These are phyloP conservation scores for Rhododendron griersonianum DNA, from an alignment of 148 eudicot genomes.

Conservation along the genomic window DNA sequence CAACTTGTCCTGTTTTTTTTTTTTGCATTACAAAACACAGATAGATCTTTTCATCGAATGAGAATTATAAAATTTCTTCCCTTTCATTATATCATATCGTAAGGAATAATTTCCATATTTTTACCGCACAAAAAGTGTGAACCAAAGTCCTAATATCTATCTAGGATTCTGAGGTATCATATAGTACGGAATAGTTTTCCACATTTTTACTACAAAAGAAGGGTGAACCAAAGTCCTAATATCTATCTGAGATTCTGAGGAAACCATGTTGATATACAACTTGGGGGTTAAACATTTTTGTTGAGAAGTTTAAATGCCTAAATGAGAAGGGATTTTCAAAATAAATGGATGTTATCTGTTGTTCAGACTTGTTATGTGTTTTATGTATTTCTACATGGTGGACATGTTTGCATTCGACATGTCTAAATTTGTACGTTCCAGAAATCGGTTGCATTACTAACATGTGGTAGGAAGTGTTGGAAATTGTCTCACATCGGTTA, in stretches of 20 bases:
- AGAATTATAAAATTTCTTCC: background rate
- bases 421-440: background rate
- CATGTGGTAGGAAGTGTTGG: background rate
- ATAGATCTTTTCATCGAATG: background rate
- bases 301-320: background rate
- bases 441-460: background rate
- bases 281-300: background rate
- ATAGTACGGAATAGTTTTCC: background rate
- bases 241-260: background rate
- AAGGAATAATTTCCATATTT: background rate
- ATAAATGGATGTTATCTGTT: background rate
- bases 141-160: background rate
- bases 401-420: background rate
- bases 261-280: background rate
- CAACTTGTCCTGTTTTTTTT: background rate
- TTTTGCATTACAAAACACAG: background rate
- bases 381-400: background rate
- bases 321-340: background rate
- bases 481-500: too few relatives aligned
- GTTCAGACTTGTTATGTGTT: background rate
- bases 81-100: background rate
- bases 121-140: background rate
- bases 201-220: background rate
- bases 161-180: background rate
- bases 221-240: background rate